Percentiles rank a stretch among this genome's conserved stretches.
Conservation (phyloP, 306 rosid genomes). For the Begonia fuchsioides region DNA sequence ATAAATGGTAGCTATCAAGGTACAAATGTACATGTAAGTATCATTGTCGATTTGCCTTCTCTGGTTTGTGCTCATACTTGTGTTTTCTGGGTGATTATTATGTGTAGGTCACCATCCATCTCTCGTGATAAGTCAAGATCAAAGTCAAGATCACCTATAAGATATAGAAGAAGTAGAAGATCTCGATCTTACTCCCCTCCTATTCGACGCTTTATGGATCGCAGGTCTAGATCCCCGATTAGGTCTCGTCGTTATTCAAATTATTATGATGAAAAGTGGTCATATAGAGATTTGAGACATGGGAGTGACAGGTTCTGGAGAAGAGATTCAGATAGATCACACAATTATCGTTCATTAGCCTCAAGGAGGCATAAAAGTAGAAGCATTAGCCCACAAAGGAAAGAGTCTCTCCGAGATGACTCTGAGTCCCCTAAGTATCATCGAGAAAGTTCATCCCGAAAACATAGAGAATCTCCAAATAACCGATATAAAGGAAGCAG, state of each 20-base stretch:
- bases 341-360: conserved; percentile 32
- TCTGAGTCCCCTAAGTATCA: conserved; percentile 57
- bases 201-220: conserved; percentile 36
- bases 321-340: conserved; percentile 53
- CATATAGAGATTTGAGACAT: conserved; percentile 52
- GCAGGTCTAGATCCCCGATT: conserved; percentile 68
- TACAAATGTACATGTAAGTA: too few relatives aligned
- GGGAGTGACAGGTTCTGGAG: conserved; percentile 50
- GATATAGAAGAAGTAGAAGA: conserved; percentile 44
- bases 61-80: background rate
- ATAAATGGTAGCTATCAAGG: too few relatives aligned
- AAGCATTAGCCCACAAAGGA: conserved; percentile 50
- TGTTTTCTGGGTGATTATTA: conserved; percentile 8
- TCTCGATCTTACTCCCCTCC: conserved; percentile 89
- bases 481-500: conserved; percentile 37
- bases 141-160: conserved; percentile 79
- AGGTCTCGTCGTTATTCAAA: conserved; percentile 39
- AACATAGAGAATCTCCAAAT: conserved; percentile 56
- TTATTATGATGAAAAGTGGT: conserved; percentile 47
- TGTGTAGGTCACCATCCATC: conserved; percentile 63
- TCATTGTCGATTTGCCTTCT: background rate
- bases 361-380: conserved; percentile 62
- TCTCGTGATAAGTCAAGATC: conserved; percentile 45
- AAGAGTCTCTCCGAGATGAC: conserved; percentile 40
- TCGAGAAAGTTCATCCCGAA: conserved; percentile 47